Conservation (phyloP, 768 basidiomycete genomes). For the Russula sp. region DNA sequence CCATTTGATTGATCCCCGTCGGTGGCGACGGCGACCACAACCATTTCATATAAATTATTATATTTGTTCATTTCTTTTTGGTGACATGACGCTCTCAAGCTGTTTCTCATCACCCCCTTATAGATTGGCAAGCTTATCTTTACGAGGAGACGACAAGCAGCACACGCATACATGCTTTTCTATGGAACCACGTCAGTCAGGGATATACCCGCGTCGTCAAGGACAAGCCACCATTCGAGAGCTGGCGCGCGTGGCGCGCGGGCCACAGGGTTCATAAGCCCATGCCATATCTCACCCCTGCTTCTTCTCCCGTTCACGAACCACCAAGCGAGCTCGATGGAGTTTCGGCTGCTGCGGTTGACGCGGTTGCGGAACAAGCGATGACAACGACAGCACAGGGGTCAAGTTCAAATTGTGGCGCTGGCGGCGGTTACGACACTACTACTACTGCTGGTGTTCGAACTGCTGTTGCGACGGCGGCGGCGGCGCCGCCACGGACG, state of each 20-base stretch:
- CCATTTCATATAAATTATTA: neutral
- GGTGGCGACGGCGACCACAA: neutral
- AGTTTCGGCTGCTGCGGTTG: neutral
- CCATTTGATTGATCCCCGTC: neutral
- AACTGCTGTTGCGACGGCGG: neutral
- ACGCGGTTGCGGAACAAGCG: neutral
- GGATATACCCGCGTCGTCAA: constrained; percentile 13
- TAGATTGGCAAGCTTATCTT: constrained; percentile 20
- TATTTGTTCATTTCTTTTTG: neutral
- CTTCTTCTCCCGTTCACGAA: neutral
- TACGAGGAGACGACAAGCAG: neutral
- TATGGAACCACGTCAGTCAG: constrained; percentile 25
- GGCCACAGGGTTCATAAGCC: neutral
- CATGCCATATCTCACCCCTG: neutral
- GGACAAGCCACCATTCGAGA: constrained; percentile 8
- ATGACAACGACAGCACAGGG: neutral
- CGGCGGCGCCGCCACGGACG: too few relatives aligned
- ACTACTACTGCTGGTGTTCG: neutral
- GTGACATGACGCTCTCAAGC: neutral
- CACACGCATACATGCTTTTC: constrained; percentile 13
- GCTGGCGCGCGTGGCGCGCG: constrained; percentile 23
- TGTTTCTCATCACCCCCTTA: too few relatives aligned
- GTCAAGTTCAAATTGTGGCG: too few relatives aligned
- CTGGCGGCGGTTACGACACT: neutral
- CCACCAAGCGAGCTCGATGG: neutral